Base-by-base conservation (phyloP, 2,329 filamentous ascomycete species). In the Huntiella abstrusa region DNA sequence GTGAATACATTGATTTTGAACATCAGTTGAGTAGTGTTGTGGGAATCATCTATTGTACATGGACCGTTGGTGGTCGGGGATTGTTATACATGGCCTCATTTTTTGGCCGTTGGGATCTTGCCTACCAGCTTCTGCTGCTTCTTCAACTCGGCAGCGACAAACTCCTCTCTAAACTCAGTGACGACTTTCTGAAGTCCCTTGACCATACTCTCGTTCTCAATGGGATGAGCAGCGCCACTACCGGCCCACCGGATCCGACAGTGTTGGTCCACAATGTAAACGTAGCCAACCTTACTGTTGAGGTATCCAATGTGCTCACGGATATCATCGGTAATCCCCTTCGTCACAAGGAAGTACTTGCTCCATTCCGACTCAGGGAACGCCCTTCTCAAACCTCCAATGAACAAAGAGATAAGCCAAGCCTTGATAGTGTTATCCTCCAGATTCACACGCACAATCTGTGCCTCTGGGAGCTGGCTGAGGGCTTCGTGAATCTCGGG, bases 181-280 rank as follows among this genome's bases (percentile, higher is more conserved):
- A 83, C 60, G 46, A 91, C 59, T 53, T 73, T 71, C 55, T 64
- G 67, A 37, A 84, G 57, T 3, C 77, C 76, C 58, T 67, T 81
- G 36, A 74, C 72, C 57, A 92, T 58, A 37, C 75, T 72, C 45
- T 77, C 70, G 52, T 68, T 70, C 65, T 92, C 84, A 13, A 72
- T 71, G 0, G 70, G 70, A 51, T 76, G 69, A 40, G 77, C 75
- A 41, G 69, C 59, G 10, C 79, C 83, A 56, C 86, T 93, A 3
- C 83, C 91, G 0, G 88, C 91, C 91, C 91, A 98, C 48, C 91
- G 74, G 54, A 98, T 92, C 62, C 77, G 82, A 60, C 86, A 94
- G 52, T 87, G 70, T 51, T 77, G 69, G 59, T 98, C 91, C 49
- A 98, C 69, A 41, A 98, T 69, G 62, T 94, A 98, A 4, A 87